Evolutionary conservation across 75 land plant species (phyloP), one percentile per base, ranked within the genome.

Genomic region (Adiantum capillusveneris): DNA sequence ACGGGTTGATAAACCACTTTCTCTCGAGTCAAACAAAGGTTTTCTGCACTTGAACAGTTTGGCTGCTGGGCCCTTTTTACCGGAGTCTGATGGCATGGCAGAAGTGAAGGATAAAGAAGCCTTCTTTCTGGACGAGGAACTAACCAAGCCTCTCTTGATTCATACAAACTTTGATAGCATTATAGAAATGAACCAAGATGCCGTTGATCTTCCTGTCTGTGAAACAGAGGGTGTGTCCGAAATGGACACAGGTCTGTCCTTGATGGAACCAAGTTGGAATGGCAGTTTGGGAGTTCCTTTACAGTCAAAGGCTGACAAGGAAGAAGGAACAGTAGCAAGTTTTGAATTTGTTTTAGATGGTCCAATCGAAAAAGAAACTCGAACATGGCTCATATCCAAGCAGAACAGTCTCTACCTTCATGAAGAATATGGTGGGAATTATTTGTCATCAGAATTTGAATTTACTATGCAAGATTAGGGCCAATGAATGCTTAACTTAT

Each of bases 401-500:
- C 73, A 64, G 37, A 66, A 56, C 12, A 29, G 30, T 28, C 20
- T 21, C 0, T 57, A 67, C 22, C 52, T 70, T 16, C 59, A 29
- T n/a, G 73, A 70, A 50, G 73, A 70, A 45, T 70, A 56, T 58
- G 73, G 73, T 70, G 56, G 29, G 58, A 30, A 0, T 3, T 6
- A 14, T 3, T 59, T 53, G 22, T 63, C 1, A 30, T 1, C 37
- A 34, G 37, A 34, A n/a, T n/a, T n/a, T n/a, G n/a, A n/a, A n/a
- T n/a, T n/a, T n/a, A n/a, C n/a, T n/a, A n/a, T 34, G 37, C 37
- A 34, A 5, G 37, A 9, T 34, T 34, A 9, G 9, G 37, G 9
- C 3, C 9, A 9, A 5, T 9, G 18, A 21, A 20, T 12, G 29
- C 21, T 20, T 20, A 43, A 0, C 11, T 17, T 16, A 19, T 21